phyloP scores from a whole-genome alignment of 169 alveolate species.

The Nephromyces sp. region DNA sequence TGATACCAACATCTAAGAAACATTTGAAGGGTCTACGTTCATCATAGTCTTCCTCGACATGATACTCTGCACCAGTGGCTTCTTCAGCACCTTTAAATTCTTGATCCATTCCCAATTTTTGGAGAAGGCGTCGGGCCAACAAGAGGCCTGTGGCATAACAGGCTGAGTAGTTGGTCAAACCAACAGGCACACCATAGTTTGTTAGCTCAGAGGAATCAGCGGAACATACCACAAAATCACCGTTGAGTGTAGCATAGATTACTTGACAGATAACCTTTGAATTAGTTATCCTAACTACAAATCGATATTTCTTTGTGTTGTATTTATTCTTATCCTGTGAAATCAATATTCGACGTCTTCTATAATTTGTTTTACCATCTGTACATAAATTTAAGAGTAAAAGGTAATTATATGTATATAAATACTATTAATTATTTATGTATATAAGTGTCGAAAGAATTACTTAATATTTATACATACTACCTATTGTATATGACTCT shows the following conservation, averaged over 20 bases:
- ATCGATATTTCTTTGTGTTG: constrained; percentile 97
- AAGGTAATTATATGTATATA: not conserved
- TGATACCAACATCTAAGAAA: constrained; percentile 96
- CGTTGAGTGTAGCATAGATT: constrained; percentile 90
- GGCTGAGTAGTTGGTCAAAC: constrained; percentile 98
- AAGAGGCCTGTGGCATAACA: constrained; percentile 98
- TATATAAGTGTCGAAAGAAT: no score
- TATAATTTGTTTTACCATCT: constrained; percentile 99
- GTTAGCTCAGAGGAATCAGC: constrained; percentile 94
- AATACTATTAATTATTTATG: no score
- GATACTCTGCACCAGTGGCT: constrained; percentile 90
- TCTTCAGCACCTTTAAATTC: constrained; percentile 81
- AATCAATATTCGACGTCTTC: constrained; percentile 93
- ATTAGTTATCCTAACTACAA: constrained; percentile 95
- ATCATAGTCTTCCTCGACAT: constrained; percentile 84
- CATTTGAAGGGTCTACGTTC: constrained; percentile 98
- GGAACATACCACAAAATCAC: constrained; percentile 90
- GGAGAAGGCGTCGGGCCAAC: constrained; percentile 92
- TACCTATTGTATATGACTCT: no score
- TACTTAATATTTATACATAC: no score
- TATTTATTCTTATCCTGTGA: constrained; percentile 97
- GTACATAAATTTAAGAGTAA: not conserved
- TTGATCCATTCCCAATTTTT: constrained; percentile 54
- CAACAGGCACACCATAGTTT: constrained; percentile 94
- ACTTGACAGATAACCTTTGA: constrained; percentile 88